Evolutionary conservation across 495 filamentous ascomycete genomes (phyloP).

Genomic region (Tuber borchii): DNA sequence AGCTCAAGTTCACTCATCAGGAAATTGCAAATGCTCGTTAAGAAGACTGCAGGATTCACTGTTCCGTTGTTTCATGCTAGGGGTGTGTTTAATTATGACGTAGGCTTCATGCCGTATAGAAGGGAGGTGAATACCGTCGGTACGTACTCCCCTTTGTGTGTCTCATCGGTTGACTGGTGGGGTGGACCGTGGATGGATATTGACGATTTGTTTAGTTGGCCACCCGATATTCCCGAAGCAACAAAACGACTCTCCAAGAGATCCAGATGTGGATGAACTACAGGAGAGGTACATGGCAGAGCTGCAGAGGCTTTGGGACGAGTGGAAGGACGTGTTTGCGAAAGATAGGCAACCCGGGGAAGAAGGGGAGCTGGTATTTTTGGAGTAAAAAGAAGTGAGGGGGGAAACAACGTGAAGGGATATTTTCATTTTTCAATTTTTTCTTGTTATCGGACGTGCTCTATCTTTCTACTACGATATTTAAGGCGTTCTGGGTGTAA

Average conservation of each 20-base stretch:
- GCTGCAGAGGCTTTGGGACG: conserved; percentile 73
- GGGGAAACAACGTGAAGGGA: neutral
- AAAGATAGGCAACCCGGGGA: conserved; percentile 49
- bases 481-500: neutral
- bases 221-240: conserved; percentile 43
- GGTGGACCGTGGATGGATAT: neutral
- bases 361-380: conserved; percentile 65
- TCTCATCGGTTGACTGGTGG: neutral
- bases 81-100: conserved; percentile 95
- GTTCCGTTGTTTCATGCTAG: conserved; percentile 82
- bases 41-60: conserved; percentile 84
- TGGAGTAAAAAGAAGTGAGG: conserved; percentile 51
- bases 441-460: neutral
- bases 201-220: conserved; percentile 16
- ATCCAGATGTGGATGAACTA: conserved; percentile 64
- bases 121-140: conserved; percentile 81
- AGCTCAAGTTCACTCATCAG: conserved; percentile 65
- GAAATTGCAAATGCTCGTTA: conserved; percentile 69
- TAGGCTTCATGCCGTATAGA: conserved; percentile 90
- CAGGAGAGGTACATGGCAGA: conserved; percentile 74
- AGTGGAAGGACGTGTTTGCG: conserved; percentile 81
- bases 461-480: neutral
- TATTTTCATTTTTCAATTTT: neutral
- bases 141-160: conserved; percentile 50
- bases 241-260: conserved; percentile 51